Evolutionary conservation across 2,329 filamentous ascomycete species (phyloP).

Genomic region (Colletotrichum echinochloae): DNA sequence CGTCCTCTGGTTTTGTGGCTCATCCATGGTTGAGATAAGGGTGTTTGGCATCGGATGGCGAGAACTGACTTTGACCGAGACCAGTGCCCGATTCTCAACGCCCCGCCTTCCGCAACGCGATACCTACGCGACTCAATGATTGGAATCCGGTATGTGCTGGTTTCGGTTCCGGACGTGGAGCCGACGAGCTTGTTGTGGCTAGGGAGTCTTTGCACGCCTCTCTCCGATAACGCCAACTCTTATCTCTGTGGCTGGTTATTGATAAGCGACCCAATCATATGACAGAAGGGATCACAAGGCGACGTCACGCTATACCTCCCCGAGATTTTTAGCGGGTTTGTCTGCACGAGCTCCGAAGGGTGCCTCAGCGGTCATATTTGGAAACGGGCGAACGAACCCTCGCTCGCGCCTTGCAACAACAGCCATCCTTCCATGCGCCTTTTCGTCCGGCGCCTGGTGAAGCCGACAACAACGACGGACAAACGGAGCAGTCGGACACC

Average conservation of each 20-base stretch:
- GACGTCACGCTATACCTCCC: constrained; percentile 40
- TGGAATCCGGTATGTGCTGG: constrained; percentile 10
- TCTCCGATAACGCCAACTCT: not conserved
- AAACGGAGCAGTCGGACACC: not conserved
- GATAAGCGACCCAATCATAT: constrained; percentile 33
- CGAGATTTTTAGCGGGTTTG: constrained; percentile 36
- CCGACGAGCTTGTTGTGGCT: constrained; percentile 17
- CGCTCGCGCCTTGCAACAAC: constrained; percentile 28
- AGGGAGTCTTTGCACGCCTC: not conserved
- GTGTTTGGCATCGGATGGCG: constrained; percentile 7
- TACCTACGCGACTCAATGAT: constrained; percentile 16
- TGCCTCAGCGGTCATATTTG: constrained; percentile 36
- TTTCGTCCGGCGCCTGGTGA: constrained; percentile 8
- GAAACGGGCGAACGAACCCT: constrained; percentile 32
- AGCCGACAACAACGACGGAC: constrained; percentile 2
- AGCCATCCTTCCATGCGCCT: constrained; percentile 10
- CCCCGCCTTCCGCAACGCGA: constrained; percentile 27
- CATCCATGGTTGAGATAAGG: constrained; percentile 45
- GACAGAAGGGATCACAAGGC: constrained; percentile 38
- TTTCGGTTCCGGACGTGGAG: constrained; percentile 23
- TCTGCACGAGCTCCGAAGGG: constrained; percentile 38
- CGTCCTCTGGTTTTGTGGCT: constrained; percentile 26
- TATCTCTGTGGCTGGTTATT: constrained; percentile 22
- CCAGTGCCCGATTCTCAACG: constrained; percentile 11
- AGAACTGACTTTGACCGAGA: not conserved